phyloP scores from a whole-genome alignment of 2,329 filamentous ascomycete species.

The Stenocarpella maydis region DNA sequence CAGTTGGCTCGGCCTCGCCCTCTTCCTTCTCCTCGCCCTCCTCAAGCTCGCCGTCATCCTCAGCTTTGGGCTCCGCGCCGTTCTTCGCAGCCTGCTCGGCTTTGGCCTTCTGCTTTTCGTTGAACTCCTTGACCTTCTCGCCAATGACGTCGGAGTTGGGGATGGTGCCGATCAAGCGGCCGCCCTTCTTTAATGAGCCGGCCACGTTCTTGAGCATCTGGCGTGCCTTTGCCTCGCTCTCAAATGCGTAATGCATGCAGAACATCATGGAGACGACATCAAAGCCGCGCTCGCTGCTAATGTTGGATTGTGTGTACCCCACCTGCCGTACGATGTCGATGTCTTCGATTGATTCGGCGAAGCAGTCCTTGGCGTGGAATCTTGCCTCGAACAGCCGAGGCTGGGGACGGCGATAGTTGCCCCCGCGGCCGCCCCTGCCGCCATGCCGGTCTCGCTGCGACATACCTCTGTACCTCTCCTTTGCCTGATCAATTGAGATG shows the following conservation, averaged over 20 bases:
- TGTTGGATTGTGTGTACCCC: conserved; percentile 81
- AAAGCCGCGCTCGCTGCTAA: conserved; percentile 81
- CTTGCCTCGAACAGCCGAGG: conserved; percentile 80
- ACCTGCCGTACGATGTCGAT: conserved; percentile 84
- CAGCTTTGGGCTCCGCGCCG: conserved; percentile 48
- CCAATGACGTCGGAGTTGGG: conserved; percentile 96
- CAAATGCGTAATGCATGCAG: conserved; percentile 98
- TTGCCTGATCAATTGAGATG: conserved; percentile 88
- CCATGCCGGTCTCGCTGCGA: conserved; percentile 64
- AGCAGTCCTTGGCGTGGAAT: conserved; percentile 93
- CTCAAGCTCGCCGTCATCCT: conserved; percentile 54
- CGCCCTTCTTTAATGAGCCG: conserved; percentile 89
- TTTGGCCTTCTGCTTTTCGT: conserved; percentile 62
- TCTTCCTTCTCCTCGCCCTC: conserved; percentile 63
- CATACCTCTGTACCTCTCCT: conserved; percentile 83
- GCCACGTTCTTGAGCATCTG: conserved; percentile 95
- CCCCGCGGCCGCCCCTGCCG: conserved; percentile 55
- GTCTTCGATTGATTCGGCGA: conserved; percentile 82
- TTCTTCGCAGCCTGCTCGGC: conserved; percentile 44
- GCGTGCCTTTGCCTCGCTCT: conserved; percentile 87
- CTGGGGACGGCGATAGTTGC: conserved; percentile 54
- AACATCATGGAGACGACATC: conserved; percentile 99
- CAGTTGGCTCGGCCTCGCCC: conserved; percentile 68
- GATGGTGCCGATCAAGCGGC: conserved; percentile 92
- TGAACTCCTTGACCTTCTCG: conserved; percentile 78